phyloP scores from a whole-genome alignment of 202 grass and related monocot genomes.

The Setaria italica region DNA sequence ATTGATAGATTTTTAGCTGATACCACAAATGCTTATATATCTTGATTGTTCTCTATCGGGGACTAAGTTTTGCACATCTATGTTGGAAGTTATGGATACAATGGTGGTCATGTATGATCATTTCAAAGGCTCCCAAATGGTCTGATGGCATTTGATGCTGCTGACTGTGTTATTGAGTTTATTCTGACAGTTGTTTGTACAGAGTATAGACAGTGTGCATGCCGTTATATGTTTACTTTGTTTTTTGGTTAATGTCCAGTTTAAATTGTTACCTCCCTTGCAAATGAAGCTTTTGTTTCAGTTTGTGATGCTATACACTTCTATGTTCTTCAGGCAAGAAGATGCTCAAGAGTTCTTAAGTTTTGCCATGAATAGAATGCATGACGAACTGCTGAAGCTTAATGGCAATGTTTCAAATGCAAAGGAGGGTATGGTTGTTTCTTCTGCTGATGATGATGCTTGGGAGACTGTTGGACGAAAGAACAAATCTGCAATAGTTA shows the following conservation, averaged over 20 bases:
- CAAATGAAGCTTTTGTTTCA: conserved; percentile 27
- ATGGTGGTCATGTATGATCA: conserved; percentile 2
- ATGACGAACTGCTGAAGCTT: conserved; percentile 92
- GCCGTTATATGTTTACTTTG: no score
- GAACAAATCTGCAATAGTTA: conserved; percentile 90
- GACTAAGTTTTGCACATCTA: conserved; percentile 12
- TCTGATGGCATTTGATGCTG: neutral
- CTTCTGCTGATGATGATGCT: conserved; percentile 81
- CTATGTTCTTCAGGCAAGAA: conserved; percentile 82
- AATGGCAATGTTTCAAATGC: conserved; percentile 60
- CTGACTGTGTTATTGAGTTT: conserved; percentile 35
- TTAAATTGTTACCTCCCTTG: neutral
- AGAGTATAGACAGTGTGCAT: neutral
- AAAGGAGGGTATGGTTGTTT: conserved; percentile 70
- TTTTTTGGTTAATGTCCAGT: neutral
- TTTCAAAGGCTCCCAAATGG: neutral
- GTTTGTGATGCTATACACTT: conserved; percentile 44
- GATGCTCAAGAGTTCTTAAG: conserved; percentile 97
- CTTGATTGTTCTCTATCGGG: neutral
- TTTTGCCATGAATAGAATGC: conserved; percentile 95
- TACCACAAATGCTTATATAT: neutral
- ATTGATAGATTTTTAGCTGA: neutral
- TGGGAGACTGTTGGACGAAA: conserved; percentile 98
- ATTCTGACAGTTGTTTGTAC: neutral
- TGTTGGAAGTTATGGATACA: neutral